phyloP scores from a whole-genome alignment of 1,284 basidiomycete species.

The Phellinidium pouzarii region DNA sequence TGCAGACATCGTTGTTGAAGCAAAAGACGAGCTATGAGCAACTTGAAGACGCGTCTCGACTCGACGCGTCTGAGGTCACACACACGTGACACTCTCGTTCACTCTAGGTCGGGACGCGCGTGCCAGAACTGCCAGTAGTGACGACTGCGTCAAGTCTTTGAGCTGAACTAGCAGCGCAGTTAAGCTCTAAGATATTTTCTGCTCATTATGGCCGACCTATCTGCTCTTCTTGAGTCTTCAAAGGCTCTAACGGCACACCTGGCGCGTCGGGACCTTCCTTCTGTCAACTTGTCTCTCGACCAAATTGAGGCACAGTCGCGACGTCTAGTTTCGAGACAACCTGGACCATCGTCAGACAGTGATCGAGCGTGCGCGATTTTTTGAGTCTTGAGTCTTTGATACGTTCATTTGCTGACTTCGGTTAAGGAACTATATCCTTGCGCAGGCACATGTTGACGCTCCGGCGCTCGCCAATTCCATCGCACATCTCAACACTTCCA shows the following conservation, averaged over 20 bases:
- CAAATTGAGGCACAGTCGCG: conserved; percentile 89
- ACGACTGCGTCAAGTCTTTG: too few species aligned
- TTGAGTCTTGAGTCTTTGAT: background rate
- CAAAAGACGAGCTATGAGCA: background rate
- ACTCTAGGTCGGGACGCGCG: too few species aligned
- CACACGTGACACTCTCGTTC: conserved; percentile 3
- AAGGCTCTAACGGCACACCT: conserved; percentile 71
- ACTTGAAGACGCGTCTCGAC: background rate
- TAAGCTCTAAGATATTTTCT: background rate
- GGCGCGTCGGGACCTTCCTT: conserved; percentile 71
- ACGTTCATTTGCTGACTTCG: conserved; percentile 12
- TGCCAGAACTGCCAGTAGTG: too few species aligned
- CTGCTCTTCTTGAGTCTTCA: conserved; percentile 64
- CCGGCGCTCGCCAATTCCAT: conserved; percentile 74
- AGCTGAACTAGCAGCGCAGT: background rate
- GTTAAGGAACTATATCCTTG: conserved; percentile 75
- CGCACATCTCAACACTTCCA: conserved; percentile 72
- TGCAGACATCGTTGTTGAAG: conserved; percentile 2
- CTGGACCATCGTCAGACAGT: conserved; percentile 52
- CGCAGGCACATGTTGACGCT: conserved; percentile 86
- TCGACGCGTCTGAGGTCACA: background rate
- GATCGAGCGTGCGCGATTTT: conserved; percentile 61
- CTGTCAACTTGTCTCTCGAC: conserved; percentile 82
- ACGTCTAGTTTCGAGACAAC: conserved; percentile 67
- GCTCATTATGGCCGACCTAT: conserved; percentile 42